These are phyloP conservation scores for Saccharum spontaneum DNA, from an alignment of 176 grass and related monocot genomes.

Conservation along the genomic window DNA sequence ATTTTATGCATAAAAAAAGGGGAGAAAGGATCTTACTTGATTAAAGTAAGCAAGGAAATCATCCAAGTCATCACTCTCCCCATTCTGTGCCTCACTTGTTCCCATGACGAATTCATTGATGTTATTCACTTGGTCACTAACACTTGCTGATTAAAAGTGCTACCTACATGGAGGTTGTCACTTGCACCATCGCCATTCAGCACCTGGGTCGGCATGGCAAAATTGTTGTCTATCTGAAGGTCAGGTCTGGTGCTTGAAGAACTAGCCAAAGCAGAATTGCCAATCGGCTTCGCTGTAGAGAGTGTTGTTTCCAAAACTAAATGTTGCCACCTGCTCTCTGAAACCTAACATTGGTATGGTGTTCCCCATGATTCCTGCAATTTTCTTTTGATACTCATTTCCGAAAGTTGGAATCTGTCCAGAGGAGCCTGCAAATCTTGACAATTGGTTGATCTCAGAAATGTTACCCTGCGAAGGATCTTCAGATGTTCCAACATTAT, in stretches of 20 bases:
- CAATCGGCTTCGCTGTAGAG: not conserved
- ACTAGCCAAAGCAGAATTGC: not conserved
- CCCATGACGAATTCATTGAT: not conserved
- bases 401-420: not conserved
- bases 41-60: not conserved
- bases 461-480: not conserved
- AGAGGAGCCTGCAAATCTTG: not conserved
- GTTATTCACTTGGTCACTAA: not conserved
- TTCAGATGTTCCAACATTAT: constrained; percentile 7
- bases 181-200: not conserved
- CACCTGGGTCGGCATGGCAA: not conserved
- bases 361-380: not conserved
- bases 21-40: constrained; percentile 24
- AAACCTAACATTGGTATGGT: not conserved
- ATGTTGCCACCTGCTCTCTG: not conserved
- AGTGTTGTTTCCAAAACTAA: constrained; percentile 21
- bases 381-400: constrained; percentile 20
- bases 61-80: not conserved
- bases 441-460: not conserved
- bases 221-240: not conserved
- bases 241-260: constrained; percentile 7
- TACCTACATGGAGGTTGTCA: not conserved
- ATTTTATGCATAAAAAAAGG: not conserved
- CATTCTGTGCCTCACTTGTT: not conserved
- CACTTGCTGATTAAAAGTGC: not conserved